These are phyloP conservation scores for Clonostachys rosea DNA, from an alignment of 2,329 filamentous ascomycete genomes.

Conservation along the genomic window DNA sequence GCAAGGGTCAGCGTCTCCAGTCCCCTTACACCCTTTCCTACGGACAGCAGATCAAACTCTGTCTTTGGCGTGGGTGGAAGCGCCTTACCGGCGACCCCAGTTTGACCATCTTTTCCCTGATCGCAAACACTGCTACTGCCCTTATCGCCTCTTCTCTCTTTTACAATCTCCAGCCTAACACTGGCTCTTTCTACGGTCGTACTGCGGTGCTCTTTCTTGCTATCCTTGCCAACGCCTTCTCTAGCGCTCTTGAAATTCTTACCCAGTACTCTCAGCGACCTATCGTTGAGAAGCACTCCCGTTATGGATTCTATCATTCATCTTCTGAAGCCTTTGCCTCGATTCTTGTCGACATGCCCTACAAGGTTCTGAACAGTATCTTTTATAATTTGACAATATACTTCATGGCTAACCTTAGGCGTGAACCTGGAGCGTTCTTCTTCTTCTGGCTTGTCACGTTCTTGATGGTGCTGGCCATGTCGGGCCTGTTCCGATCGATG, in stretches of 20 bases:
- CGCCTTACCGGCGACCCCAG: constrained; percentile 32
- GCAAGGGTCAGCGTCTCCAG: constrained; percentile 30
- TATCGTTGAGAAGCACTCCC: constrained; percentile 32
- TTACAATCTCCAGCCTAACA: constrained; percentile 33
- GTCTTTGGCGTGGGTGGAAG: constrained; percentile 31
- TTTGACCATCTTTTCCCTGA: constrained; percentile 39
- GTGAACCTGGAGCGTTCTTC: constrained; percentile 39
- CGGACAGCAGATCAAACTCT: constrained; percentile 36
- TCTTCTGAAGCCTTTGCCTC: constrained; percentile 25
- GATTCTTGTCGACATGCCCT: constrained; percentile 35
- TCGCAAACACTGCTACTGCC: constrained; percentile 36
- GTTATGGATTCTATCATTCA: constrained; percentile 31
- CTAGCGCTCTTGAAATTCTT: constrained; percentile 24
- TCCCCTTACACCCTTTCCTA: constrained; percentile 44
- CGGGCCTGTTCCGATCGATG: constrained; percentile 50
- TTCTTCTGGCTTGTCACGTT: constrained; percentile 41
- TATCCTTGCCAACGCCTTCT: constrained; percentile 41
- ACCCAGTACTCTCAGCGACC: constrained; percentile 28
- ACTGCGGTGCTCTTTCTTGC: constrained; percentile 43
- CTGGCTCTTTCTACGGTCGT: constrained; percentile 34
- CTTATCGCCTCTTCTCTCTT: constrained; percentile 46
- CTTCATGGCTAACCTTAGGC: constrained; percentile 40
- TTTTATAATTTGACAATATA: constrained; percentile 42
- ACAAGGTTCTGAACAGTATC: constrained; percentile 31
- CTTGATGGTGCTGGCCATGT: constrained; percentile 56